phyloP scores from a whole-genome alignment of 495 filamentous ascomycete genomes.

The Aspergillus funiculosus region DNA sequence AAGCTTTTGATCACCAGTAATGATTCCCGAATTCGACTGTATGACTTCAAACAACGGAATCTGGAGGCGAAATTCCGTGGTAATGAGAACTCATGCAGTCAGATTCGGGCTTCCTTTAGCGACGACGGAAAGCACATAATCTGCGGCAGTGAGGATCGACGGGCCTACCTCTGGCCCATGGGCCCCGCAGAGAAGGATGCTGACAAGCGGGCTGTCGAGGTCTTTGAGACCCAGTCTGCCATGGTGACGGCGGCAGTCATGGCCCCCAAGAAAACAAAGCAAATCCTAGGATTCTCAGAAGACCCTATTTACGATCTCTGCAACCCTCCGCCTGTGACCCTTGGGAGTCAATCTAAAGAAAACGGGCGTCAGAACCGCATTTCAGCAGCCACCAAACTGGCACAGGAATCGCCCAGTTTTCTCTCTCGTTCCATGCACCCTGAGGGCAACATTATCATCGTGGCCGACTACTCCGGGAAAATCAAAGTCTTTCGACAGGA shows the following conservation, averaged over 20 bases:
- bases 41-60: constrained; percentile 75
- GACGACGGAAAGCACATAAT: constrained; percentile 85
- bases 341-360: constrained; percentile 58
- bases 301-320: constrained; percentile 95
- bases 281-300: constrained; percentile 69
- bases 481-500: constrained; percentile 96
- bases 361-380: constrained; percentile 22
- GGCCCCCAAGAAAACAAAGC: constrained; percentile 72
- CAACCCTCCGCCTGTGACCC: constrained; percentile 87
- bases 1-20: constrained; percentile 92
- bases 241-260: constrained; percentile 84
- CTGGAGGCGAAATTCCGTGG: constrained; percentile 89
- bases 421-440: constrained; percentile 67
- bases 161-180: constrained; percentile 83
- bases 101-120: constrained; percentile 85
- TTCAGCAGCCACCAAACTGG: constrained; percentile 48
- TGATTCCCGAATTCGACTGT: constrained; percentile 88
- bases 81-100: constrained; percentile 84
- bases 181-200: constrained; percentile 57
- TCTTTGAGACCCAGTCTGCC: constrained; percentile 82
- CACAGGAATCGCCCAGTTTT: constrained; percentile 62
- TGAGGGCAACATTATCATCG: constrained; percentile 87
- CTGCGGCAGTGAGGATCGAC: constrained; percentile 87
- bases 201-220: constrained; percentile 75
- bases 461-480: constrained; percentile 77